A percentile compares a stretch with the other conserved stretches of the same genome.
Evolutionary conservation across 1,284 basidiomycete species (phyloP).

Genomic region (Malassezia restricta): DNA sequence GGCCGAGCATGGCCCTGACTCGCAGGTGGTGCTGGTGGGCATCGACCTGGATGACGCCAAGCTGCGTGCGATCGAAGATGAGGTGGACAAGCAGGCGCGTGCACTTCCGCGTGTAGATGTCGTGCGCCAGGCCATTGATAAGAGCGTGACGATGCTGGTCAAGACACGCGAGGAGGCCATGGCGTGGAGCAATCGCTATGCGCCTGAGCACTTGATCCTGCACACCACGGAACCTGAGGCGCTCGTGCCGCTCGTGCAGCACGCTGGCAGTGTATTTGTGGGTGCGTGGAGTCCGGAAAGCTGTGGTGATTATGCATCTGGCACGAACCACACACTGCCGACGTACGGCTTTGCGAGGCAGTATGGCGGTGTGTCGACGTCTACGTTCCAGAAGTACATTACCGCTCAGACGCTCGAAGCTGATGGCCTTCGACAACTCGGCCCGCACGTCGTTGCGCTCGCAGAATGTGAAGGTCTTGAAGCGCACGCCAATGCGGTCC

Average conservation of each 20-base stretch:
- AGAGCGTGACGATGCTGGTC: constrained; percentile 76
- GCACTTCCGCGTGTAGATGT: constrained; percentile 79
- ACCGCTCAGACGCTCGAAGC: constrained; percentile 82
- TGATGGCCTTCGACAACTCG: constrained; percentile 65
- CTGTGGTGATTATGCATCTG: constrained; percentile 95
- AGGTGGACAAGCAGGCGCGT: constrained; percentile 77
- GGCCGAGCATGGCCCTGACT: constrained; percentile 91
- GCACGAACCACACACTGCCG: constrained; percentile 81
- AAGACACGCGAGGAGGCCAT: constrained; percentile 63
- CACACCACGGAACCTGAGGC: constrained; percentile 26
- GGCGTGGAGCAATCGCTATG: constrained; percentile 87
- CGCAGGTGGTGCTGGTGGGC: constrained; percentile 85
- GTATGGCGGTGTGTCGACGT: constrained; percentile 93
- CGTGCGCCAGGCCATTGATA: constrained; percentile 75
- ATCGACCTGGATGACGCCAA: constrained; percentile 58
- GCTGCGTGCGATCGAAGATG: constrained; percentile 64
- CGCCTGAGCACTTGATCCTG: constrained; percentile 55
- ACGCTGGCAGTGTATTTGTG: constrained; percentile 82
- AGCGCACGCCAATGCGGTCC: constrained; percentile 63
- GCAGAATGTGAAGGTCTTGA: constrained; percentile 90
- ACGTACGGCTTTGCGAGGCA: constrained; percentile 75
- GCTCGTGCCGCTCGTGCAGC: constrained; percentile 31
- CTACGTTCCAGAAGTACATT: constrained; percentile 97
- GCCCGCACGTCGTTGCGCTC: constrained; percentile 76
- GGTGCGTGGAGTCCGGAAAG: constrained; percentile 63